These are phyloP conservation scores for Trichophyton mentagrophytes DNA, from an alignment of 2,329 filamentous ascomycete genomes.

Conservation along the genomic window DNA sequence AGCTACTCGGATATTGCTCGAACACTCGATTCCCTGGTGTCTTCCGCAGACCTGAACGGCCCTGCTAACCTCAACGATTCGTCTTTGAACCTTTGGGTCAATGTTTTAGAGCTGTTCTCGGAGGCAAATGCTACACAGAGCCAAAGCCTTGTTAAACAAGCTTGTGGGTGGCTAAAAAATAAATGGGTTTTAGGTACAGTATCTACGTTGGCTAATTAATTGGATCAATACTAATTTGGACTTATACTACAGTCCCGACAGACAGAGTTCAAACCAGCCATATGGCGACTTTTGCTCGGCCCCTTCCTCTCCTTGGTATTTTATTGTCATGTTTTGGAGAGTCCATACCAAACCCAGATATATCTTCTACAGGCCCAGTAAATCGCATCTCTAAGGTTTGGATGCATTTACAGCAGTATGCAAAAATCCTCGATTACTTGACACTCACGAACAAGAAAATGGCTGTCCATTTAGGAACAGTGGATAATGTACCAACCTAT, in stretches of 20 bases:
- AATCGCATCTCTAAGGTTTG: slow-evolving; percentile 28
- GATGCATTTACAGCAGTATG: slow-evolving; percentile 29
- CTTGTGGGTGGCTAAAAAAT: slow-evolving; percentile 69
- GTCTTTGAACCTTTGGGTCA: slow-evolving; percentile 58
- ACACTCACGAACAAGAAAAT: slow-evolving; percentile 26
- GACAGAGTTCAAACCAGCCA: slow-evolving; percentile 56
- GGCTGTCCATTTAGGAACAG: not conserved
- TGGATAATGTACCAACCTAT: slow-evolving; percentile 14
- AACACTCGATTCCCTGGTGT: slow-evolving; percentile 58
- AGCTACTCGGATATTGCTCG: slow-evolving; percentile 54
- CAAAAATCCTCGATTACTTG: slow-evolving; percentile 37
- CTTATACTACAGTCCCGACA: slow-evolving; percentile 34
- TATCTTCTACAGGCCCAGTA: slow-evolving; percentile 17
- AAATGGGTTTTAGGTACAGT: slow-evolving; percentile 66
- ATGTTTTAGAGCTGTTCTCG: slow-evolving; percentile 53
- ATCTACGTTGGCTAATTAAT: not conserved
- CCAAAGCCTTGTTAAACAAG: slow-evolving; percentile 53
- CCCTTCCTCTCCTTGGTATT: slow-evolving; percentile 54
- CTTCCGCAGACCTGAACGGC: slow-evolving; percentile 67
- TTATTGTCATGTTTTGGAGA: slow-evolving; percentile 57
- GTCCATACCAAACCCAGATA: slow-evolving; percentile 17
- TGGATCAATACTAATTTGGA: not conserved
- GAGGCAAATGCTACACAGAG: slow-evolving; percentile 56
- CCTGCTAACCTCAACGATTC: slow-evolving; percentile 70
- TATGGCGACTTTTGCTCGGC: slow-evolving; percentile 50